Evolutionary conservation across 2,329 filamentous ascomycete genomes (phyloP), one percentile per base, ranked within the genome.

Genomic region (Sphaerulina vaccinii): DNA sequence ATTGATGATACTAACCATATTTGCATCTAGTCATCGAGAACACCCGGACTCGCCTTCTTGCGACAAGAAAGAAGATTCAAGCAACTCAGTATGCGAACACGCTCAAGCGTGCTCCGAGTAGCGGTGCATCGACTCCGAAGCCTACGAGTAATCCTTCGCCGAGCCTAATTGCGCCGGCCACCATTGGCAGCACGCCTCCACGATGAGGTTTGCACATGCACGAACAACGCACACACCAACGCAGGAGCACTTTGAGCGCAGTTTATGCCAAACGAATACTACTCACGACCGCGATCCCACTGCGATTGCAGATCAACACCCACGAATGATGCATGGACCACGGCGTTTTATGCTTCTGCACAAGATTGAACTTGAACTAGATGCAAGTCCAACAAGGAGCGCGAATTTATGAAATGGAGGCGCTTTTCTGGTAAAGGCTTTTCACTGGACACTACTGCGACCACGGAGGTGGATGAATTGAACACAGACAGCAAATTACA

Each of bases 11-110:
- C 18, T 13, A 21, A 45, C 18, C 41, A 15, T 45, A 65, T 70
- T 58, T 51, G 2, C n/a, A 15, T 44, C 33, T 43, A 78, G 75
- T 78, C 53, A 70, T 77, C 39, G 74, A 77, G 48, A 70, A 73
- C 55, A 72, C 73, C 59, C 69, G 68, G 33, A 61, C 62, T 21
- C 72, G 75, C 29, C 70, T 76, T 35, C 61, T 65, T 44, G 63
- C 70, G 10, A 66, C 77, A 13, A 68, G 73, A 57, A 75, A 71
- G 64, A 78, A 78, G 64, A 69, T 76, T 22, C 68, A 73, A 24
- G 55, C 63, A 0, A 55, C 59, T 4, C 71, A 74, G 51, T 70
- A 70, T 49, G 60, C 66, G 21, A 32, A 32, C 8, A 32, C 27
- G 2, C 39, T 55, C 29, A 63, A 62, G 52, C 61, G 61, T 15